Evolutionary conservation across 208 protist species (phyloP), one percentile per base, ranked within the genome.

Genomic region (Trypanosoma grayi): DNA sequence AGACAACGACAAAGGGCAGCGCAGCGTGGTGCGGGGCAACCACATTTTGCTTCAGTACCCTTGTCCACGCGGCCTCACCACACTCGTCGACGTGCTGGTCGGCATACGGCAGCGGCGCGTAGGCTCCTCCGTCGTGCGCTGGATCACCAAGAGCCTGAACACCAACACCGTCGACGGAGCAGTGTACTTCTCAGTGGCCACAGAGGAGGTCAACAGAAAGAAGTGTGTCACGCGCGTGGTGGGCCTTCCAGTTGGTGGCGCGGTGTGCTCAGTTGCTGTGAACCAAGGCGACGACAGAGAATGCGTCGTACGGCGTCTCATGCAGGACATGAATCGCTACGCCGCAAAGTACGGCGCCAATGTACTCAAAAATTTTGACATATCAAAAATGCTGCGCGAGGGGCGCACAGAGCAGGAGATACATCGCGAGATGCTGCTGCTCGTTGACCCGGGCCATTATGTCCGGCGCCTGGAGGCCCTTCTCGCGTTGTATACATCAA

Each of bases 141-240:
- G 85, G 85, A 68, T 89, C 18, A 83, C 79, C 2, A 24, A 60
- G 47, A 66, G 51, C 40, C 13, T 46, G 37, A 46, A 70, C 25
- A 46, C 57, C 28, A 16, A 22, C 34, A 53, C 8, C 28, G 6
- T 46, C 0, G 66, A 81, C 22, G 66, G 50, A 24, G 60, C 68
- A 31, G 72, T 60, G 37, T 77, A 47, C 50, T 87, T 90, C 58
- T 63, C 76, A 30, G 70, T 77, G 7, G 69, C 82, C 0, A 63
- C 79, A 18, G 78, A 73, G 18, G 82, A 89, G 48, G 67, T 90
- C 24, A 27, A 65, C 37, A 70, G 75, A 3, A 56, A 76, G 39
- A 89, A 90, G 51, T 53, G 73, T 25, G 73, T 93, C 24, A 74
- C 79, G 30, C 79, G 83, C 60, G 75, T 83, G 16, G 73, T 90